phyloP scores from a whole-genome alignment of 345 rosid genomes.

The Erysimum cheiranthoides region DNA sequence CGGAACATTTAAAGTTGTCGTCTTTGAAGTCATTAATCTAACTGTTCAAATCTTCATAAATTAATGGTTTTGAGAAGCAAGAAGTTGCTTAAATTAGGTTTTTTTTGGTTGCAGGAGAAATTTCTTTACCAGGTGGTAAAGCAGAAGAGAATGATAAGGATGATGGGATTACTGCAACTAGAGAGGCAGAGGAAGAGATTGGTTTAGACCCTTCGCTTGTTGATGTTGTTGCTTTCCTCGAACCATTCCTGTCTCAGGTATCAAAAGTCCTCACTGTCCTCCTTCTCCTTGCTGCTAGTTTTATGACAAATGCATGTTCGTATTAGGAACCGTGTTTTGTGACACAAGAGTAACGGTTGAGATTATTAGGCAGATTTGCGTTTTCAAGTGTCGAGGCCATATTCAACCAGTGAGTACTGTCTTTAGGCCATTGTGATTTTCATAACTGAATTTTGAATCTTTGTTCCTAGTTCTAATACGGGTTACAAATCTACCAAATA shows the following conservation, averaged over 20 bases:
- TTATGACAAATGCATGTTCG: not conserved
- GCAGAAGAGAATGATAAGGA: constrained; percentile 65
- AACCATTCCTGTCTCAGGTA: constrained; percentile 90
- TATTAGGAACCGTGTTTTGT: constrained; percentile 3
- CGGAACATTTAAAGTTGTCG: not conserved
- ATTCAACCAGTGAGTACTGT: not conserved
- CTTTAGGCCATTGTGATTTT: not conserved
- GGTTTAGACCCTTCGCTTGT: constrained; percentile 69
- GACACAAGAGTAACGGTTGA: not conserved
- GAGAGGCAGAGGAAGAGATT: constrained; percentile 68
- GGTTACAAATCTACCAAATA: no score
- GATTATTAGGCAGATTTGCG: not conserved
- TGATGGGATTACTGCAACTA: constrained; percentile 63
- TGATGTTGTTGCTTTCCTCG: constrained; percentile 60
- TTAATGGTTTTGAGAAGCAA: constrained; percentile 9
- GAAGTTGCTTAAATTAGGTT: not conserved
- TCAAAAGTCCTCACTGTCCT: not conserved
- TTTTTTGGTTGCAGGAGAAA: constrained; percentile 56
- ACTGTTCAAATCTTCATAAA: not conserved
- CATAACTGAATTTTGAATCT: not conserved
- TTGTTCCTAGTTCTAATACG: not conserved
- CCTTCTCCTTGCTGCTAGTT: not conserved
- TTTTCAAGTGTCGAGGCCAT: not conserved
- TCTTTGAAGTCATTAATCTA: constrained; percentile 6
- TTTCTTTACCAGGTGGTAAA: constrained; percentile 76